Percentiles rank a stretch among this genome's conserved stretches.
Evolutionary conservation across 2,329 filamentous ascomycete genomes (phyloP).

Genomic region (Hymenoscyphus repandus): DNA sequence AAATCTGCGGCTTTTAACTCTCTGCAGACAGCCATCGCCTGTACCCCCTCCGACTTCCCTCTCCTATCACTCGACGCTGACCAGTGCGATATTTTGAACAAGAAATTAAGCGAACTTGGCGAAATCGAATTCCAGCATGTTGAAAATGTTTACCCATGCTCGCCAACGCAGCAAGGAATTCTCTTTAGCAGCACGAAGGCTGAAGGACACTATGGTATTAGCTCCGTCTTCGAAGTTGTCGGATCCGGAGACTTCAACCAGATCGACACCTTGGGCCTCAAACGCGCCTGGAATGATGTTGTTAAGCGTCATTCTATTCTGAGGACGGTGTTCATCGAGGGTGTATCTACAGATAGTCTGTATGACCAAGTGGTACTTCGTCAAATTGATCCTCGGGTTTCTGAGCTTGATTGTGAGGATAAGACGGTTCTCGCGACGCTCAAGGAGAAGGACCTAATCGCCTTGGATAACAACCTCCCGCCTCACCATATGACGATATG

Average conservation of each 20-base stretch:
- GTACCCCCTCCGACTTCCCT: conserved; percentile 15
- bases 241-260: background rate
- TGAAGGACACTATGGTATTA: conserved; percentile 1
- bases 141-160: conserved; percentile 17
- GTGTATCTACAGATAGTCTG: conserved; percentile 8
- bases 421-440: conserved; percentile 19
- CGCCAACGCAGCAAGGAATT: conserved; percentile 19
- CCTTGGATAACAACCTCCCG: conserved; percentile 33
- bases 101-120: conserved; percentile 4
- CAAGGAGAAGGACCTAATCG: background rate
- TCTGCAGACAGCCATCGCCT: background rate
- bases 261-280: conserved; percentile 20
- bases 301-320: conserved; percentile 15
- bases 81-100: conserved; percentile 2
- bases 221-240: background rate
- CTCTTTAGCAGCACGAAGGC: conserved; percentile 11
- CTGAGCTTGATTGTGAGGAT: conserved; percentile 34
- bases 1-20: conserved; percentile 1
- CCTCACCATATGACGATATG: conserved; percentile 42
- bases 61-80: conserved; percentile 10
- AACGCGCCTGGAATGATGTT: conserved; percentile 13
- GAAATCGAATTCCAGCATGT: conserved; percentile 9
- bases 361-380: conserved; percentile 30
- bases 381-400: conserved; percentile 7
- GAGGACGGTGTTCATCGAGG: conserved; percentile 21